Percentiles rank a stretch among this genome's conserved stretches.
These are phyloP conservation scores for Trichoderma afroharzianum DNA, from an alignment of 2,329 filamentous ascomycete genomes.

Conservation along the genomic window DNA sequence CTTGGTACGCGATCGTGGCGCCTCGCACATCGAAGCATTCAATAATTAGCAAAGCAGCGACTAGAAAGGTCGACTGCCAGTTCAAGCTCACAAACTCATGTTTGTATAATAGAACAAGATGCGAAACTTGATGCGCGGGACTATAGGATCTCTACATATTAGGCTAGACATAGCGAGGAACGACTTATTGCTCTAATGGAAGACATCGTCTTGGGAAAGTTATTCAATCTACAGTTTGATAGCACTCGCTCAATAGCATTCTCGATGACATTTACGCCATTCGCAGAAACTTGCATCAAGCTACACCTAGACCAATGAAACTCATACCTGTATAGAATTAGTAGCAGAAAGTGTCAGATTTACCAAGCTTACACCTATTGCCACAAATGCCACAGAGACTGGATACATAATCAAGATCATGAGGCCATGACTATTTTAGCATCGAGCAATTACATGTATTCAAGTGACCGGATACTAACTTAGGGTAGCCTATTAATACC, in stretches of 20 bases:
- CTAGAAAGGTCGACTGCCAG: neutral
- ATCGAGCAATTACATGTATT: neutral
- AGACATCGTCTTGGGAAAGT: neutral
- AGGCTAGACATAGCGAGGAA: neutral
- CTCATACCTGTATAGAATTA: neutral
- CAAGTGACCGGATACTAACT: neutral
- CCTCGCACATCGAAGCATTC: too few species aligned
- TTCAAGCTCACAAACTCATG: neutral
- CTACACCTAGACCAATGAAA: neutral
- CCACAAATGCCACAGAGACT: neutral
- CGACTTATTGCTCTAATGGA: neutral
- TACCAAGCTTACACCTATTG: neutral
- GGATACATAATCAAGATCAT: neutral
- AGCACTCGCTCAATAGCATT: neutral
- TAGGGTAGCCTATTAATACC: neutral
- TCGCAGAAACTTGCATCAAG: neutral
- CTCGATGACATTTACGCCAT: neutral
- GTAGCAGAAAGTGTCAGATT: neutral
- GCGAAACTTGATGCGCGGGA: neutral
- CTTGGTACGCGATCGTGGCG: neutral
- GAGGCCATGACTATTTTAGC: neutral
- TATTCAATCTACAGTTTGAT: neutral
- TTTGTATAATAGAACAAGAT: neutral
- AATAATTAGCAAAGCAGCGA: neutral
- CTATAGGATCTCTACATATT: neutral